Base-by-base conservation (phyloP, 441 rosid species). In the Viola pubescens region DNA sequence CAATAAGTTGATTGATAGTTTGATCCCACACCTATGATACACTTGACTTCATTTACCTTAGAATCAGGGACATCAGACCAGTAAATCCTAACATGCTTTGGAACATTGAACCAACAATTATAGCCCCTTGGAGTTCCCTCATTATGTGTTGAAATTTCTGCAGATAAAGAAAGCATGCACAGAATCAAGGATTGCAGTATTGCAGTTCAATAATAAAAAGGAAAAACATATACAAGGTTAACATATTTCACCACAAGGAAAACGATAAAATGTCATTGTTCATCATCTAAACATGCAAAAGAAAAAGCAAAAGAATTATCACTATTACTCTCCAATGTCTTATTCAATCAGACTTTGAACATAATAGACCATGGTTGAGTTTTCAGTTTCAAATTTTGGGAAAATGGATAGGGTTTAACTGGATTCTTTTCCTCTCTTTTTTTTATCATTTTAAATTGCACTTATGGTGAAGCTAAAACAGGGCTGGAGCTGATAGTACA, bases 101-200 rank as follows among this genome's bases (percentile, higher is more conserved):
- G 69, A 87, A 85, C 69, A 92, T 66, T 7, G 95, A 85, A 64
- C 90, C 89, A 51, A 87, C 76, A 46, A 92, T 85, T 65, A 90
- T 86, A 58, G 97, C 97, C 44, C 98, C 98, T 61, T 91, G 98
- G 66, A 91, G 75, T 73, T 91, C 98, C 74, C 95, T 87, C 98
- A 89, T 91, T 69, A 81, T 87, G 68, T 85, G 91, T 62, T 81
- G 75, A 68, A 91, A 91, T 83, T 84, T 91, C 98, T 91, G 82
- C 74, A 62, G 46, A 56, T 53, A 12, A 65, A 64, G 14, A 6
- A 19, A 49, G 43, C 54, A 51, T 48, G 53, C 53, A 43, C 62
- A 34, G 63, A 58, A 55, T n/a, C 39, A 26, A 56, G 62, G 45
- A 40, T 42, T 58, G 56, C 47, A 54, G 51, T 0, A 19, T 1